Evolutionary conservation across 83 land plant genomes (phyloP), one percentile per base, ranked within the genome.

Genomic region (Larix sibirica): DNA sequence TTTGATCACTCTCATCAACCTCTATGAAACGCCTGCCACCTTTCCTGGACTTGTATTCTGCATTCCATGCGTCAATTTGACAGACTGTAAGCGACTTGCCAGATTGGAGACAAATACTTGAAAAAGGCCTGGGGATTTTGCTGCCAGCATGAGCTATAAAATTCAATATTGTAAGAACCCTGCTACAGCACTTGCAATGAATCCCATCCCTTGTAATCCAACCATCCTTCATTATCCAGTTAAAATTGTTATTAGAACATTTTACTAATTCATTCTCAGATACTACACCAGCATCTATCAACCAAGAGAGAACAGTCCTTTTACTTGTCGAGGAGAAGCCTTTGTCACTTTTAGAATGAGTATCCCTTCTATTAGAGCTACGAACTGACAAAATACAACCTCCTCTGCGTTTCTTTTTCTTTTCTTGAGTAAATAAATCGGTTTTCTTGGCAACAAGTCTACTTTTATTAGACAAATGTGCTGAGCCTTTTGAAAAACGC

Each of bases 141-240:
- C 92, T 89, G 40, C 95, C 97, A 60, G 95, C 92, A 86, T 92
- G 97, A 50, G 90, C 63, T 81, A 89, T 93, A 88, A 95, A 95
- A 63, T 84, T 84, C 65, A 89, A 74, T 59, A 88, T 86, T 13
- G 92, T 85, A 64, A 92, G 85, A 26, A 89, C 86, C 84, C 88
- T 95, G 85, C 91, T 91, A 79, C 95, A 92, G 79, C 95, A 92
- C 59, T 85, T 84, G 84, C 97, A 92, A 59, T 85, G 88, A 81
- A 95, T 90, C 14, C 96, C 96, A 80, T 92, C 96, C 56, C 89
- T 86, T 12, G 95, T 95, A 63, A 92, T 87, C 87, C 88, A 81
- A 9, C 97, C 95, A 77, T 91, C 86, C 84, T 86, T 84, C 89
- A 90, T 42, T 14, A 83, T 83, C 33, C 83, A 24, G 3, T 88